A percentile compares a stretch with the other conserved stretches of the same genome.
These are phyloP conservation scores for Thalassiosira profunda DNA, from an alignment of 108 stramenopile species.

Conservation along the genomic window DNA sequence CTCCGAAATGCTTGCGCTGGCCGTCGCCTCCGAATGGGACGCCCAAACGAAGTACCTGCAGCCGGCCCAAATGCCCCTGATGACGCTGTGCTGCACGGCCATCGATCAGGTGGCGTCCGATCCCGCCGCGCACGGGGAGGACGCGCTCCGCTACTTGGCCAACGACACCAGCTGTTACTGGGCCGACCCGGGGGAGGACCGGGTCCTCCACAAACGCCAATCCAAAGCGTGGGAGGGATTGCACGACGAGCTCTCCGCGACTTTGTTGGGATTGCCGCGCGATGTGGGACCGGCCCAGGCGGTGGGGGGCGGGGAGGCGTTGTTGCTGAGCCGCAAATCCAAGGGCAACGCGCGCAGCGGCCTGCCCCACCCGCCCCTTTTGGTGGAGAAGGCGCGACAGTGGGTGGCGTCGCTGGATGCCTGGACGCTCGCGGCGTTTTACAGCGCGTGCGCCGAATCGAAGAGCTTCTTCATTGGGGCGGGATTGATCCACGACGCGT, in stretches of 20 bases:
- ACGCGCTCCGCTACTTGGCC: slow-evolving; percentile 71
- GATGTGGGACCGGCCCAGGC: slow-evolving; percentile 62
- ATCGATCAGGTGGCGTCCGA: slow-evolving; percentile 82
- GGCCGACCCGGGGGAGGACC: slow-evolving; percentile 83
- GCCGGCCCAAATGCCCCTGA: slow-evolving; percentile 98
- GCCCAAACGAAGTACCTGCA: slow-evolving; percentile 76
- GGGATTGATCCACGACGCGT: slow-evolving; percentile 59
- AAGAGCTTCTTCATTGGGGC: slow-evolving; percentile 92
- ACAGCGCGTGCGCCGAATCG: slow-evolving; percentile 81
- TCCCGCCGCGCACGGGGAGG: slow-evolving; percentile 44
- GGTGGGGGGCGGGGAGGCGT: slow-evolving; percentile 68
- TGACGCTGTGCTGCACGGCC: slow-evolving; percentile 94
- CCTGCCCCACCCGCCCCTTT: slow-evolving; percentile 77
- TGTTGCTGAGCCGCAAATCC: slow-evolving; percentile 70
- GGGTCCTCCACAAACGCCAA: slow-evolving; percentile 79
- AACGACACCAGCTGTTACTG: slow-evolving; percentile 95
- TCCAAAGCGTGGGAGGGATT: slow-evolving; percentile 67
- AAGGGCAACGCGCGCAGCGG: slow-evolving; percentile 54
- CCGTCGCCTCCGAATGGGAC: slow-evolving; percentile 97
- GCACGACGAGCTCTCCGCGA: slow-evolving; percentile 48
- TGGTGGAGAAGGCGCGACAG: slow-evolving; percentile 56
- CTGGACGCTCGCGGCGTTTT: slow-evolving; percentile 86
- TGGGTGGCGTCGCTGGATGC: slow-evolving; percentile 80
- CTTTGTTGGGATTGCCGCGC: slow-evolving; percentile 35
- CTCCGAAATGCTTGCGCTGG: slow-evolving; percentile 76